Base-by-base conservation (phyloP, 495 filamentous ascomycete genomes). In the Penicillium argentinense region DNA sequence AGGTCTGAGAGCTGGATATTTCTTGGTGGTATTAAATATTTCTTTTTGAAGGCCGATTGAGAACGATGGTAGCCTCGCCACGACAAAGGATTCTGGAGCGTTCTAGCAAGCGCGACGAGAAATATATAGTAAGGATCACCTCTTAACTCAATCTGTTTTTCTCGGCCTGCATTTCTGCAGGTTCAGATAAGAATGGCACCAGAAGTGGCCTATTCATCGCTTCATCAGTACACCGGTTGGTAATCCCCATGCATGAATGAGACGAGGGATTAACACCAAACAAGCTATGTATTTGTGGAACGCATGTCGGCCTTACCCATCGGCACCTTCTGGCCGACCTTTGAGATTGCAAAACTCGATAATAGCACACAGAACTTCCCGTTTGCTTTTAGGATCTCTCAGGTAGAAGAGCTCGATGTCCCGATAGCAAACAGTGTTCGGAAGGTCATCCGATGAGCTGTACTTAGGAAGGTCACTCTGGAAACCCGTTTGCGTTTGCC, bases 341-440 rank as follows among this genome's bases (percentile, higher is more conserved):
- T 66, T 66, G 0, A 66, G 49, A 32, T 66, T 62, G 14, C 42
- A 34, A 50, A 65, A 66, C 49, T 62, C 51, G 12, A 66, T 57
- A 13, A 63, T 48, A 0, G 50, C 40, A 57, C 39, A 66, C 21
- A 63, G 55, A 47, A 66, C 45, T 19, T 66, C 28, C 44, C 54
- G 38, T 47, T 59, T 59, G 19, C 55, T 61, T 18, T 61, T 6
- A 44, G 42, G 53, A 42, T 66, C 53, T 21, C 28, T 37, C 1
- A 66, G 32, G 18, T 61, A 63, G 41, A 66, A 66, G 21, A 66
- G 60, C 21, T 66, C 39, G 26, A 66, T 66, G 47, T 63, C 46
- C 3, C 49, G 38, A 44, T 63, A 63, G 53, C 40, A 66, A 47
- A 66, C 54, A 6, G 42, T 57, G 36, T 54, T 50, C 9, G 43